Percentiles rank a stretch among this genome's conserved stretches.
These are phyloP conservation scores for Albophoma yamanashiensis DNA, from an alignment of 2,329 filamentous ascomycete species.

Conservation along the genomic window DNA sequence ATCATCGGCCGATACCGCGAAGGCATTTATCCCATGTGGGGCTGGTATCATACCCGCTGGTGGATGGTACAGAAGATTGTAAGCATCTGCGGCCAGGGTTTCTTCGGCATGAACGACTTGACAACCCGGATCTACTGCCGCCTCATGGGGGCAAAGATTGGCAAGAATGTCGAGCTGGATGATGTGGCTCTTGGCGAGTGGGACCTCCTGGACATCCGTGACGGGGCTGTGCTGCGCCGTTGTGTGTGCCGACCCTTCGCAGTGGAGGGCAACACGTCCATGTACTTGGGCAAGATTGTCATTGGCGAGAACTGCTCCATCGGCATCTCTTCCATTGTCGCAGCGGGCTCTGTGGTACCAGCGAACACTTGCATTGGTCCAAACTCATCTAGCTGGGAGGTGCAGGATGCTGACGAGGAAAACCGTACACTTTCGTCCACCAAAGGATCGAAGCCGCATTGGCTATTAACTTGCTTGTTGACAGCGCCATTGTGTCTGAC, in stretches of 20 bases:
- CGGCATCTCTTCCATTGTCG: constrained; percentile 37
- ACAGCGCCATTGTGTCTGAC: constrained; percentile 30
- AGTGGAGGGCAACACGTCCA: constrained; percentile 44
- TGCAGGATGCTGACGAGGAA: constrained; percentile 32
- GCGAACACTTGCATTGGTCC: constrained; percentile 40
- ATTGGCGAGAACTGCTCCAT: constrained; percentile 37
- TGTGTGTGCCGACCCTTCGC: constrained; percentile 42
- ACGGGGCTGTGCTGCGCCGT: constrained; percentile 34
- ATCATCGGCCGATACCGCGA: constrained; percentile 41
- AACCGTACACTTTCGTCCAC: constrained; percentile 32
- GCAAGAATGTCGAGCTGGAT: constrained; percentile 36
- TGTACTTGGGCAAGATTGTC: constrained; percentile 41
- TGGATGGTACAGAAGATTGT: constrained; percentile 46
- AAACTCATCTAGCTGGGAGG: constrained; percentile 48
- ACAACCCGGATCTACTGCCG: constrained; percentile 35
- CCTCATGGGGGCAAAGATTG: constrained; percentile 41
- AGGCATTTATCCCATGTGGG: constrained; percentile 50
- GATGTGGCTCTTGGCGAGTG: constrained; percentile 39
- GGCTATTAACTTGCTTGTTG: constrained; percentile 28
- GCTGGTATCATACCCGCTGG: constrained; percentile 45
- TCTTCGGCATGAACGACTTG: constrained; percentile 29
- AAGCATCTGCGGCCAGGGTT: constrained; percentile 34
- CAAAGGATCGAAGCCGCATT: constrained; percentile 30
- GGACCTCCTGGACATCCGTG: constrained; percentile 43
- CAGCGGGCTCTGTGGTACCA: constrained; percentile 37